phyloP scores from a whole-genome alignment of 768 basidiomycete species.

The Neoboletus subvelutipes region DNA sequence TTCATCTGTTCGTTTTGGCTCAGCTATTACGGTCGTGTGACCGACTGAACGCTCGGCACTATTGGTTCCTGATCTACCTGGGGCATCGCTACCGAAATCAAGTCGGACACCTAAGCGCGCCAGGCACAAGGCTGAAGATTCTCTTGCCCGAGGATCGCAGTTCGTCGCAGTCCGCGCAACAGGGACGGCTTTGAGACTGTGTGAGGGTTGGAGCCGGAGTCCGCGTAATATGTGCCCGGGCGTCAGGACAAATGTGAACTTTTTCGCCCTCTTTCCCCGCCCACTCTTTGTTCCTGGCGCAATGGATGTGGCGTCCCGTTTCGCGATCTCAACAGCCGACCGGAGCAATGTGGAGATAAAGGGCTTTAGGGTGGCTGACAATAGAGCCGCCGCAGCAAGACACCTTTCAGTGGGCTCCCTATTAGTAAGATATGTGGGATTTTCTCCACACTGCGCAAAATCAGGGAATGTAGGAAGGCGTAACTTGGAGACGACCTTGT shows the following conservation, averaged over 20 bases:
- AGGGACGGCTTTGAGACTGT: not conserved
- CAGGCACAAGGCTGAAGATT: conserved; percentile 29
- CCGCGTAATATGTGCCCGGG: conserved; percentile 43
- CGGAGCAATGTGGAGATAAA: conserved; percentile 36
- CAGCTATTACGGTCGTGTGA: conserved; percentile 5
- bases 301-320: conserved; percentile 31
- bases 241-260: conserved; percentile 32
- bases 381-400: conserved; percentile 39
- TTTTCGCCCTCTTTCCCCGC: conserved; percentile 25
- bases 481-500: conserved; percentile 20
- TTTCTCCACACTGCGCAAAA: conserved; percentile 6
- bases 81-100: conserved; percentile 18
- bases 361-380: conserved; percentile 33
- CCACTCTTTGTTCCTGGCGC: conserved; percentile 16
- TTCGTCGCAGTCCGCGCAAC: not conserved
- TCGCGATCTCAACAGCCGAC: conserved; percentile 33
- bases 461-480: conserved; percentile 23
- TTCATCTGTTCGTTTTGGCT: conserved; percentile 5
- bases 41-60: not conserved
- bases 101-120: conserved; percentile 31
- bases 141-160: conserved; percentile 10
- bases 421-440: conserved; percentile 8
- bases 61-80: not conserved
- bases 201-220: conserved; percentile 18
- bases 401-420: conserved; percentile 21